Evolutionary conservation across 495 filamentous ascomycete species (phyloP).

Genomic region (Chaetomium tenue): DNA sequence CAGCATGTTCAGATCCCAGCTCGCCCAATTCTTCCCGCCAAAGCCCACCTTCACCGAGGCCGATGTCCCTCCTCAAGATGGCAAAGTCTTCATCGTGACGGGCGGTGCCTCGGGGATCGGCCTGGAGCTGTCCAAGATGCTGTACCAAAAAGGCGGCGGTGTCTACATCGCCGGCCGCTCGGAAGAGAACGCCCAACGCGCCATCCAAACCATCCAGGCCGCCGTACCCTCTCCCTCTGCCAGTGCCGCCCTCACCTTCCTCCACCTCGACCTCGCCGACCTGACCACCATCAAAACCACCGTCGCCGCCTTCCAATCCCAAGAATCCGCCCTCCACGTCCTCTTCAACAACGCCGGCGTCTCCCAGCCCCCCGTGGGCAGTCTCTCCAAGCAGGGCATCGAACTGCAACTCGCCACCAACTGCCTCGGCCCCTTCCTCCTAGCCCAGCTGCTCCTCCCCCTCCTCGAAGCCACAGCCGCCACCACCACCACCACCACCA

Average conservation of each 20-base stretch:
- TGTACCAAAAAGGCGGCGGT: conserved; percentile 42
- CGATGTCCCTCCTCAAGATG: conserved; percentile 26
- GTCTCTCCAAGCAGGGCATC: conserved; percentile 38
- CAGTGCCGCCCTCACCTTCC: conserved; percentile 22
- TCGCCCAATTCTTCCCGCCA: conserved; percentile 31
- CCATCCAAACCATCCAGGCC: conserved; percentile 28
- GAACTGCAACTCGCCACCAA: conserved; percentile 24
- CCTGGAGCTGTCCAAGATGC: conserved; percentile 41
- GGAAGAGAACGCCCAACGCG: conserved; percentile 23
- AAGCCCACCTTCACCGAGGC: conserved; percentile 31
- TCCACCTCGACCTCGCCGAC: conserved; percentile 33
- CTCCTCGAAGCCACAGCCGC: background rate
- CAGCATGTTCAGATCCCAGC: background rate
- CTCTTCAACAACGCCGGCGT: conserved; percentile 45
- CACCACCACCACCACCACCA: background rate
- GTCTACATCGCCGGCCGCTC: conserved; percentile 51
- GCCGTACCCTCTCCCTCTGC: conserved; percentile 22
- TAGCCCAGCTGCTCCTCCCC: conserved; percentile 1
- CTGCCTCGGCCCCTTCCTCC: conserved; percentile 2
- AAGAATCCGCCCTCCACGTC: conserved; percentile 30
- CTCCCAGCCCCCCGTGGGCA: conserved; percentile 31
- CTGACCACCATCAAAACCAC: conserved; percentile 30
- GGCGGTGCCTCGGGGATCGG: conserved; percentile 48
- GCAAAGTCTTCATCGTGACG: conserved; percentile 47
- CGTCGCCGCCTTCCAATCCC: conserved; percentile 26